A percentile compares a stretch with the other conserved stretches of the same genome.
Conservation (phyloP, 306 rosid species). For the Prunus armeniaca region DNA sequence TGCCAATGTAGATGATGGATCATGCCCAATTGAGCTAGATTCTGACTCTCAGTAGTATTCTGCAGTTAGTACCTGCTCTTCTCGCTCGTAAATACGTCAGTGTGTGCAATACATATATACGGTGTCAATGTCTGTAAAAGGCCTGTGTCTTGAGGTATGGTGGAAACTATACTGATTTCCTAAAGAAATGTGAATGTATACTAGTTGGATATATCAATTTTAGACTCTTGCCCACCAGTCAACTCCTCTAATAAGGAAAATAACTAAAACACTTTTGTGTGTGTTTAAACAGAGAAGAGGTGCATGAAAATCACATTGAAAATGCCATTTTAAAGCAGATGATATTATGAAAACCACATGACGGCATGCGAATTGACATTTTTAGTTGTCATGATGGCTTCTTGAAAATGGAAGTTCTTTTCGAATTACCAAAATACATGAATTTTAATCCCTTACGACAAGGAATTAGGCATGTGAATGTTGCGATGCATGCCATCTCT, state of each 20-base stretch:
- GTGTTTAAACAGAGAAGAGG: background rate
- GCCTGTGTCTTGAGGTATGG: background rate
- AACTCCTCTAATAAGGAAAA: background rate
- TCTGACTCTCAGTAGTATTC: slow-evolving; percentile 15
- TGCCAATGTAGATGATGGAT: slow-evolving; percentile 90
- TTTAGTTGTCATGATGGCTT: background rate
- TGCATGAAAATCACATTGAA: background rate
- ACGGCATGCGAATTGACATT: background rate
- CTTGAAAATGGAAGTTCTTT: background rate
- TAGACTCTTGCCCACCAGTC: no score
- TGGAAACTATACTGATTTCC: slow-evolving; percentile 3
- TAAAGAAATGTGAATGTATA: background rate
- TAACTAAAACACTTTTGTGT: background rate
- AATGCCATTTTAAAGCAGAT: background rate
- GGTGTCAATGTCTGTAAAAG: background rate
- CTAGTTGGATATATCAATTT: background rate
- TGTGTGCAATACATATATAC: background rate
- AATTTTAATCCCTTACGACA: background rate
- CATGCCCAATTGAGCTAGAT: slow-evolving; percentile 58
- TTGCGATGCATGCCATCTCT: background rate
- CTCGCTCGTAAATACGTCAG: slow-evolving; percentile 2
- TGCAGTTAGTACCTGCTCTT: background rate
- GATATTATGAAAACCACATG: background rate
- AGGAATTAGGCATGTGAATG: background rate
- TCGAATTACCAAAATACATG: background rate